Base-by-base conservation (phyloP, 1,284 basidiomycete species). In the Porogramme epimiltina region DNA sequence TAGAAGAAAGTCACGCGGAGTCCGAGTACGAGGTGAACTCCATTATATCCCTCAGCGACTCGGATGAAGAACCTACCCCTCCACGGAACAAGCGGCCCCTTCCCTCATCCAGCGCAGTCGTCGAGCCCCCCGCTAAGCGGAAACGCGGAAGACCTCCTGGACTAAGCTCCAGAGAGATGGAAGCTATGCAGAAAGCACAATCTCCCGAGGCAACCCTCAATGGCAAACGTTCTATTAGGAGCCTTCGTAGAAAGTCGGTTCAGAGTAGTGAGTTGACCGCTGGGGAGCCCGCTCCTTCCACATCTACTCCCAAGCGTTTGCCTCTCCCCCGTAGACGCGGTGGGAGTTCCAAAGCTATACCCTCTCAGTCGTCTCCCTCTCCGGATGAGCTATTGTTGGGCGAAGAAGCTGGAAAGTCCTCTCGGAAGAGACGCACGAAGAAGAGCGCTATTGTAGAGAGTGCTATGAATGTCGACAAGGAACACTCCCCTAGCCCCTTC, bases 341-440 rank as follows among this genome's bases (percentile, higher is more conserved):
- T 23, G 25, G 36, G 31, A 18, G 25, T 19, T n/a, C 42, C 2
- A 43, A 47, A 22, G 11, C 23, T 2, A 34, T 22, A 22, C 37
- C 45, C 25, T 47, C 20, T 4, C 36, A 19, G 16, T 42, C 42
- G 5, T 50, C 56, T 13, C 46, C 56, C 0, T 60, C 59, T 3
- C 33, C 55, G 2, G 58, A 60, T 24, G 61, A 60, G 34, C 51
- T 60, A 3, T 48, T 56, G 11, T 23, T 62, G 5, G 18, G 22
- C 56, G 13, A 31, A 31, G 28, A 31, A 13, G 6, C 28, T 6
- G 28, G 13, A 31, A 31, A 31, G 28, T 31, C 28, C 28, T 31
- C 13, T 13, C 28, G n/a, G n/a, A 37, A 37, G 16, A 45, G 49
- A 1, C 28, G n/a, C n/a, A 50, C 44, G 48, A 45, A 51, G 18